Percentiles rank a stretch among this genome's conserved stretches.
Conservation (phyloP, 306 rosid genomes). For the Astragalus glycyphyllos region DNA sequence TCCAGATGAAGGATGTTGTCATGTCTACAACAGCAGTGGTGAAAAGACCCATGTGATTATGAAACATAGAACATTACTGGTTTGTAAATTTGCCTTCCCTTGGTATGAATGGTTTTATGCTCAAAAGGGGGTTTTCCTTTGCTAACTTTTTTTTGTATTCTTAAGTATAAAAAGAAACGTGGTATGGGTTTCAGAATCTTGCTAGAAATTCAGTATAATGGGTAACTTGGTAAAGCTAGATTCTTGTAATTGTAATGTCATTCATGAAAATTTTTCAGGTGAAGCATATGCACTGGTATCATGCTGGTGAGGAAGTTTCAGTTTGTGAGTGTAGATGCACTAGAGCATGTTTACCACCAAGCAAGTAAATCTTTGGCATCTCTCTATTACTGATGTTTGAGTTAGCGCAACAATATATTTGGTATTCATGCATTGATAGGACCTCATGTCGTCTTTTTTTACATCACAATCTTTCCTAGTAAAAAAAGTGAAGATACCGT, state of each 20-base stretch:
- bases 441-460: not conserved
- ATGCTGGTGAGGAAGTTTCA: constrained; percentile 68
- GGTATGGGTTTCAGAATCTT: constrained; percentile 34
- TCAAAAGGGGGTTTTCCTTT: constrained; percentile 24
- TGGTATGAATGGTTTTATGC: constrained; percentile 26
- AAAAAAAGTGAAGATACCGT: constrained; percentile 17
- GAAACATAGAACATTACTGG: constrained; percentile 96
- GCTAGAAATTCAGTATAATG: constrained; percentile 15
- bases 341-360: constrained; percentile 89
- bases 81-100: constrained; percentile 50
- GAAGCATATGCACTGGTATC: constrained; percentile 97
- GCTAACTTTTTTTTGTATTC: not conserved
- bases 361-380: constrained; percentile 71
- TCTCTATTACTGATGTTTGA: constrained; percentile 38
- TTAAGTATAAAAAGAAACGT: constrained; percentile 30
- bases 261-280: constrained; percentile 60
- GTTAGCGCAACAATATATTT: constrained; percentile 32
- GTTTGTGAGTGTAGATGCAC: constrained; percentile 95
- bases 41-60: constrained; percentile 79
- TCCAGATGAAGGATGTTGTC: constrained; percentile 85
- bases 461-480: constrained; percentile 20
- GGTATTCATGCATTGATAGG: constrained; percentile 18
- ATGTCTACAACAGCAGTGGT: constrained; percentile 70
- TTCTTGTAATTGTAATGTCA: constrained; percentile 29
- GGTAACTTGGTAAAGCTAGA: constrained; percentile 30